Base-by-base conservation (phyloP, 352 stramenopile species). In the Globisporangium mamillatum region DNA sequence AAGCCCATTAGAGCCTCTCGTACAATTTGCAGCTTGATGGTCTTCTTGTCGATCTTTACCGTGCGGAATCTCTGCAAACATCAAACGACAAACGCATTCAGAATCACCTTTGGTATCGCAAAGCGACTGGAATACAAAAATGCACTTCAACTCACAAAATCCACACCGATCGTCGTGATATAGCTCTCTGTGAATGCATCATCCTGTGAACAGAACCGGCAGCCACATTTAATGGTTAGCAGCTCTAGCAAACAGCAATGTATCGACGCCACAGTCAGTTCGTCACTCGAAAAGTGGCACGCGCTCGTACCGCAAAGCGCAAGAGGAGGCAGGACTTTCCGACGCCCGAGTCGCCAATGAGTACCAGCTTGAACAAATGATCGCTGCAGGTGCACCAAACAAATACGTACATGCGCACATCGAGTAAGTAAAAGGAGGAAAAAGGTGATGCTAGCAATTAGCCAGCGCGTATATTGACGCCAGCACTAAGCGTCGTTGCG, bases 41-140 rank as follows among this genome's bases (percentile, higher is more conserved):
- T 99, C 82, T 99, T 99, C 75, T 98, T 98, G 69, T 99, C 96
- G 68, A 99, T 98, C 79, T 99, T 98, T 25, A 99, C 94, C 9
- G 97, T 99, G 68, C 96, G 91, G 75, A 99, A 99, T 60, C 84
- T 79, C 87, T 95, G 64, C 38, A 88, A 54, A 69, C 25, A 55
- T 14, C 59, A 71, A 36, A 41, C 0, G 44, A 6, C 24, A 25
- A 48, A 9, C 12, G 34, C 29, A 20, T 29, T 62, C 20, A 62
- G 56, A 48, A 1, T 58, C 22, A 44, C 8, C 27, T 46, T 24
- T n/a, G 18, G 41, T 16, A 27, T 48, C 2, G 22, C 58, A 24
- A 24, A 10, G 16, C 16, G 24, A 29, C 44, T 38, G 55, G 29
- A 16, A 22, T n/a, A 38, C 32, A 20, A 48, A 46, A 46, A 46